Conservation (phyloP, 345 rosid genomes). For the Bruguiera parviflora region DNA sequence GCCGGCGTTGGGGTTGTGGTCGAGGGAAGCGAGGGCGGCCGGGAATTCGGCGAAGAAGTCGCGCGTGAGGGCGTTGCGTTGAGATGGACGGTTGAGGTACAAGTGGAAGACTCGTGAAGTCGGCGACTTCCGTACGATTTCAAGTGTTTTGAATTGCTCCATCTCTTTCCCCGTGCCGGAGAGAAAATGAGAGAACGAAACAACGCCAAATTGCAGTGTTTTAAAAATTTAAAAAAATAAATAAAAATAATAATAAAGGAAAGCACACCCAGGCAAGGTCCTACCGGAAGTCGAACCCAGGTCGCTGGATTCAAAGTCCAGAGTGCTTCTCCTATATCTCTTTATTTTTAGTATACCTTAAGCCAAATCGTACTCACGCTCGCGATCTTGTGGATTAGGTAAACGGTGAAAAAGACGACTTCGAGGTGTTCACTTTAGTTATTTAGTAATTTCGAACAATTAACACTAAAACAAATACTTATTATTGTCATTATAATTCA, state of each 20-base stretch:
- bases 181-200: too few species aligned
- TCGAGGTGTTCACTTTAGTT: too few species aligned
- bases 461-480: too few species aligned
- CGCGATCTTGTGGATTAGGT: too few species aligned
- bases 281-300: conserved; percentile 98
- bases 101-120: conserved; percentile 51
- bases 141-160: conserved; percentile 49
- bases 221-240: too few species aligned
- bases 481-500: too few species aligned
- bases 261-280: conserved; percentile 34
- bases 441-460: too few species aligned
- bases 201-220: too few species aligned
- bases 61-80: conserved; percentile 55
- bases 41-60: conserved; percentile 74
- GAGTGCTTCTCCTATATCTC: conserved; percentile 49
- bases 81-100: conserved; percentile 55
- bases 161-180: neutral
- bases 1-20: conserved; percentile 50
- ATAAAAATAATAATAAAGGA: too few species aligned
- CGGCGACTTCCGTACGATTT: conserved; percentile 34
- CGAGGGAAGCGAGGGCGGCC: conserved; percentile 52
- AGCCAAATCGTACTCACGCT: too few species aligned
- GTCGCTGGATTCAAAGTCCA: conserved; percentile 99
- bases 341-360: too few species aligned
- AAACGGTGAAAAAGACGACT: too few species aligned